phyloP scores from a whole-genome alignment of 2,329 filamentous ascomycete genomes.

The Fusarium pseudonygamai region DNA sequence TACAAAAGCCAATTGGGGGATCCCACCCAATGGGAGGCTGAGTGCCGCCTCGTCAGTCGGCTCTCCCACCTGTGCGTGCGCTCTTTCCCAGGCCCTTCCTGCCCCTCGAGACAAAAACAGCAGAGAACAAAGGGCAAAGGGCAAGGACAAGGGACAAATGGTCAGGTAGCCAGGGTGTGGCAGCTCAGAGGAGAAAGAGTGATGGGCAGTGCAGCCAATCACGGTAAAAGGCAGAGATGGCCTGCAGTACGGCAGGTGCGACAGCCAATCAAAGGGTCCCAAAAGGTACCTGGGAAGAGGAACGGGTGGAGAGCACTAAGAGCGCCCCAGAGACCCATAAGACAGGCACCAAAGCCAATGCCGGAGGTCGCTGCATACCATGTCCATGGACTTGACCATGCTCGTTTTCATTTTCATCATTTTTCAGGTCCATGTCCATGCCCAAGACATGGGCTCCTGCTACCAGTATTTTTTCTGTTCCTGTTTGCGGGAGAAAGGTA shows the following conservation, averaged over 20 bases:
- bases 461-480: not conserved
- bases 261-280: not conserved
- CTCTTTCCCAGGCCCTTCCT: not conserved
- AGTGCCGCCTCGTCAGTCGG: conserved; percentile 26
- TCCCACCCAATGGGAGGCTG: conserved; percentile 31
- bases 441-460: not conserved
- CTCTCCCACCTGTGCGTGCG: conserved; percentile 17
- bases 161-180: not conserved
- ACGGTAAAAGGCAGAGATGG: conserved; percentile 27
- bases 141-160: conserved; percentile 1
- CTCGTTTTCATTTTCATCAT: conserved; percentile 18
- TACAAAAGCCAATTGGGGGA: conserved; percentile 34
- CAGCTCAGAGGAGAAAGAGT: conserved; percentile 2
- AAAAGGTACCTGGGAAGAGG: conserved; percentile 28
- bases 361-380: conserved; percentile 36
- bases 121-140: not conserved
- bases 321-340: conserved; percentile 17
- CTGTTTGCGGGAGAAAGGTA: not conserved
- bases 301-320: conserved; percentile 31
- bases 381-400: conserved; percentile 18
- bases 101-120: not conserved
- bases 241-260: conserved; percentile 30
- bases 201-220: conserved; percentile 13
- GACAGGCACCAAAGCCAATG: conserved; percentile 39
- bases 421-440: conserved; percentile 10